Evolutionary conservation across 1,284 basidiomycete species (phyloP).

Genomic region (Malassezia dermatis): DNA sequence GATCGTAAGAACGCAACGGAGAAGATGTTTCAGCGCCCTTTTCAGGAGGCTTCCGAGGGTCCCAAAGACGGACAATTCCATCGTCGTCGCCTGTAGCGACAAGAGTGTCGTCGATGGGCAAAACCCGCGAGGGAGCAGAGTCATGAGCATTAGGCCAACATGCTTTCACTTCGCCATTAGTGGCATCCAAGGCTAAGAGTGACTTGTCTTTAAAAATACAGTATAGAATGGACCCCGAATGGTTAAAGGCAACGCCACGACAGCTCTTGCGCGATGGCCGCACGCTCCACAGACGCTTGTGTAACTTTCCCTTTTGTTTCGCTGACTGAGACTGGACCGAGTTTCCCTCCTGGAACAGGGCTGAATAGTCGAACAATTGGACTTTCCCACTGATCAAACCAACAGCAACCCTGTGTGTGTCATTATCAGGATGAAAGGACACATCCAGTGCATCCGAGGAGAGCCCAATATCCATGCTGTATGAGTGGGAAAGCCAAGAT

Average conservation of each 20-base stretch:
- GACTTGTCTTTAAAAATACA: constrained; percentile 73
- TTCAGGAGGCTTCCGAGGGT: constrained; percentile 56
- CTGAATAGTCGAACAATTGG: constrained; percentile 61
- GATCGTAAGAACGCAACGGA: constrained; percentile 59
- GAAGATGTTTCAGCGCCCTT: constrained; percentile 3
- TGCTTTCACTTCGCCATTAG: constrained; percentile 58
- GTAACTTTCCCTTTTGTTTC: neutral
- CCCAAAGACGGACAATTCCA: constrained; percentile 88
- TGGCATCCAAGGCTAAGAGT: constrained; percentile 52
- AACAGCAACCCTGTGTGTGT: constrained; percentile 58
- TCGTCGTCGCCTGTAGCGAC: constrained; percentile 84
- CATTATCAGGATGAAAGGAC: constrained; percentile 64
- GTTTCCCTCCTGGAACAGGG: neutral
- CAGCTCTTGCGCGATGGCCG: constrained; percentile 33
- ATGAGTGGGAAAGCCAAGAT: neutral
- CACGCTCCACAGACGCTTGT: constrained; percentile 22
- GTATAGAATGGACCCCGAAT: constrained; percentile 52
- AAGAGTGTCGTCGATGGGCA: constrained; percentile 65
- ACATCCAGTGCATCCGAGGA: constrained; percentile 76
- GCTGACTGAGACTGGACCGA: neutral
- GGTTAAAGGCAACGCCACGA: constrained; percentile 26
- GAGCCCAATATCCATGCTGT: constrained; percentile 41
- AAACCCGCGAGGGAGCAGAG: constrained; percentile 52
- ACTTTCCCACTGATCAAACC: constrained; percentile 72
- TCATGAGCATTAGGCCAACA: constrained; percentile 64